Evolutionary conservation across 1,284 basidiomycete genomes (phyloP).

Genomic region (Ganoderma boninense): DNA sequence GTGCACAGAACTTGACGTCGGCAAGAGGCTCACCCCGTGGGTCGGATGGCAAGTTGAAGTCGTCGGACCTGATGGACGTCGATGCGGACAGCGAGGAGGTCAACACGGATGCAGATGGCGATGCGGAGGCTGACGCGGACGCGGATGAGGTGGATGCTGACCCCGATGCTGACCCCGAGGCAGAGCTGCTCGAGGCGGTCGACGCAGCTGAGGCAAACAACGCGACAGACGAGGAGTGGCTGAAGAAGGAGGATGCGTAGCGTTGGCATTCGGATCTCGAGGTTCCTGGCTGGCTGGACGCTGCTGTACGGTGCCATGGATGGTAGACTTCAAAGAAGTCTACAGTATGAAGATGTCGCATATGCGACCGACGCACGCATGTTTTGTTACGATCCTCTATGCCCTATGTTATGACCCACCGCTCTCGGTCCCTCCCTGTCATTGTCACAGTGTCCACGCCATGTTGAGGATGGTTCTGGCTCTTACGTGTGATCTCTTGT

Average conservation of each 20-base stretch:
- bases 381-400: neutral
- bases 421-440: neutral
- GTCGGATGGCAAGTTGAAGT: constrained; percentile 30
- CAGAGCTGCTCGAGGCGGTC: constrained; percentile 47
- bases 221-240: constrained; percentile 38
- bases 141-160: constrained; percentile 34
- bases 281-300: neutral
- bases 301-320: neutral
- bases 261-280: neutral
- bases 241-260: constrained; percentile 41
- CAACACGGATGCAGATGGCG: constrained; percentile 40
- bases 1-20: constrained; percentile 4
- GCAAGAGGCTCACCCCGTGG: constrained; percentile 31
- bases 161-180: constrained; percentile 40
- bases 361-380: neutral
- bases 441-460: too few species aligned
- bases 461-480: too few species aligned
- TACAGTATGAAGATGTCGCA: neutral
- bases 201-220: constrained; percentile 47
- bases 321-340: neutral
- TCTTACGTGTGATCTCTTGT: too few species aligned
- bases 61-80: constrained; percentile 31
- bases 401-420: neutral
- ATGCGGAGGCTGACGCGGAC: constrained; percentile 36
- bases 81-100: constrained; percentile 36